Percentiles rank a stretch among this genome's conserved stretches.
Conservation (phyloP, 1,284 basidiomycete species). For the Heterobasidion irregulare region DNA sequence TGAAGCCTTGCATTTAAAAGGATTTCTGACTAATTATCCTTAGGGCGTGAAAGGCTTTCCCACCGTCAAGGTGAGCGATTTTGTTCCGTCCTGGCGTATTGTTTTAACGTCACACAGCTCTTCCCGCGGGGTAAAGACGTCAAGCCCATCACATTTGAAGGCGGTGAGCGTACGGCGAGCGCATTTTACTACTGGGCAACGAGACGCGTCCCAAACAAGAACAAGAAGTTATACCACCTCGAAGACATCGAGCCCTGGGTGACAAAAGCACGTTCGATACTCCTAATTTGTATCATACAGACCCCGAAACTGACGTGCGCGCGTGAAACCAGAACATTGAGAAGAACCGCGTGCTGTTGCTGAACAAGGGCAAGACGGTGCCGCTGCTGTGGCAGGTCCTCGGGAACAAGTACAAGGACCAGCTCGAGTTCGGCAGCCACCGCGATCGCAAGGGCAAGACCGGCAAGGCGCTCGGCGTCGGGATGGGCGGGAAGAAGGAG, state of each 20-base stretch:
- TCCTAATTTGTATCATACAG: background rate
- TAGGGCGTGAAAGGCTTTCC: constrained; percentile 89
- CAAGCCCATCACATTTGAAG: constrained; percentile 63
- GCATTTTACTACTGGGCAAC: constrained; percentile 75
- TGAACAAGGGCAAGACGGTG: constrained; percentile 70
- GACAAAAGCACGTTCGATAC: constrained; percentile 36
- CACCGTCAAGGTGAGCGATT: constrained; percentile 63
- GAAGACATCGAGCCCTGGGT: constrained; percentile 57
- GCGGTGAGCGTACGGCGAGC: constrained; percentile 63
- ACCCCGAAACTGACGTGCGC: background rate
- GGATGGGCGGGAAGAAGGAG: constrained; percentile 42
- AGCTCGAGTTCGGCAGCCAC: constrained; percentile 61
- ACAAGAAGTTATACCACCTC: constrained; percentile 55
- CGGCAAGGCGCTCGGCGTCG: constrained; percentile 46
- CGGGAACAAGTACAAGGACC: constrained; percentile 62
- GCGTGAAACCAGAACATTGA: constrained; percentile 32
- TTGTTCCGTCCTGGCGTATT: constrained; percentile 1
- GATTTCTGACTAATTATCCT: background rate
- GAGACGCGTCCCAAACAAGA: constrained; percentile 60
- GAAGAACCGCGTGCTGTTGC: constrained; percentile 62
- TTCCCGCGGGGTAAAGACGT: constrained; percentile 69
- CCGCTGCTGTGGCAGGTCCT: constrained; percentile 84
- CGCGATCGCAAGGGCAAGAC: constrained; percentile 59
- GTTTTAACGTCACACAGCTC: constrained; percentile 30
- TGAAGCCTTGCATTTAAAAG: background rate